Evolutionary conservation across 1,284 basidiomycete species (phyloP).

Genomic region (Dichomitus squalens): DNA sequence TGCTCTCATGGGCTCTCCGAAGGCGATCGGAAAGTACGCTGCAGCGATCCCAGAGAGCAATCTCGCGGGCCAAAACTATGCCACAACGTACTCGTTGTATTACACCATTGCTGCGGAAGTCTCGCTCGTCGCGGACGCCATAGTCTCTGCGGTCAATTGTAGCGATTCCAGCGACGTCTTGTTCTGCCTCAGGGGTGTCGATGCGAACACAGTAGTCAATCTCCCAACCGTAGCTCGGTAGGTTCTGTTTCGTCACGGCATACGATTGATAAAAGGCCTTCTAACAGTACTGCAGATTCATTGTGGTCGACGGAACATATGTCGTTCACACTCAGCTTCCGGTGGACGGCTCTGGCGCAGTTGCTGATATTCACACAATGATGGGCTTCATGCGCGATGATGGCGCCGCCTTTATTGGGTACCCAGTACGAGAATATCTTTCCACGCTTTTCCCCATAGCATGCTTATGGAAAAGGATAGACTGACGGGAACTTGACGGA

Average conservation of each 20-base stretch:
- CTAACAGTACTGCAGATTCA: slow-evolving; percentile 31
- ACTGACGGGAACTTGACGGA: slow-evolving; percentile 24
- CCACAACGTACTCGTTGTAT: slow-evolving; percentile 43
- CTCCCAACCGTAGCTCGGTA: slow-evolving; percentile 38
- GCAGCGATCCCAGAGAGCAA: slow-evolving; percentile 52
- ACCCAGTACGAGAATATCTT: slow-evolving; percentile 22
- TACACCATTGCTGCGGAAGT: slow-evolving; percentile 38
- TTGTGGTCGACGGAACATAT: slow-evolving; percentile 49
- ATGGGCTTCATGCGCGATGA: slow-evolving; percentile 48
- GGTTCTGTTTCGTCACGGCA: not conserved
- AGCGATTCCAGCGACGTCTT: slow-evolving; percentile 28
- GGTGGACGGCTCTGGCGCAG: slow-evolving; percentile 39
- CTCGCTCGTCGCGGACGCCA: slow-evolving; percentile 34
- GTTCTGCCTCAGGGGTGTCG: slow-evolving; percentile 35
- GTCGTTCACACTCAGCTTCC: slow-evolving; percentile 42
- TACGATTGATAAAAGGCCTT: not conserved
- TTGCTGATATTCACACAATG: slow-evolving; percentile 47
- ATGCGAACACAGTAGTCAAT: slow-evolving; percentile 37
- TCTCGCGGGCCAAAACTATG: slow-evolving; percentile 47
- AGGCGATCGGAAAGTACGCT: slow-evolving; percentile 46
- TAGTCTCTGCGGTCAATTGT: slow-evolving; percentile 40
- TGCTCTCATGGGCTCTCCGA: slow-evolving; percentile 43
- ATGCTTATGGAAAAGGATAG: slow-evolving; percentile 22
- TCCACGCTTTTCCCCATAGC: not conserved
- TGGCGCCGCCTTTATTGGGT: slow-evolving; percentile 39